These are phyloP conservation scores for Tulasnella sp. DNA, from an alignment of 768 basidiomycete genomes.

Conservation along the genomic window DNA sequence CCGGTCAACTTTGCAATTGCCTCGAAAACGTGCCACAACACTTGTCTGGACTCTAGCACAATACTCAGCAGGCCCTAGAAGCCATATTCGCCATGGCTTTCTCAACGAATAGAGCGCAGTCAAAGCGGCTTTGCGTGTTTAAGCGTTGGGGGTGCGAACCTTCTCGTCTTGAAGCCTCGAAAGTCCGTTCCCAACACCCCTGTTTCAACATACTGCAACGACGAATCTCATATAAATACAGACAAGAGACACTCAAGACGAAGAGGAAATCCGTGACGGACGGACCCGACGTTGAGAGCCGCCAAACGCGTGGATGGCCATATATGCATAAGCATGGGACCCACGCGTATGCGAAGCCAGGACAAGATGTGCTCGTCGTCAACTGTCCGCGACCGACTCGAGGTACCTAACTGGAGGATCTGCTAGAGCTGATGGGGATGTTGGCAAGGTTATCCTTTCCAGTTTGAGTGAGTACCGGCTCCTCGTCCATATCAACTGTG, in stretches of 20 bases:
- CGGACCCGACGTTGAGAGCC: not conserved
- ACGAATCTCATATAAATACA: not conserved
- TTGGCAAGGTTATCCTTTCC: not conserved
- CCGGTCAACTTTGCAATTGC: slow-evolving; percentile 7
- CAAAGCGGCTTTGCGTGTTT: not conserved
- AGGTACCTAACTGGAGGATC: not conserved
- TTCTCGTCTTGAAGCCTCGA: not conserved
- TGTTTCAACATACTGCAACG: not conserved
- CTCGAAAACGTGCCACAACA: not conserved
- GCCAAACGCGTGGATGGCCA: not conserved
- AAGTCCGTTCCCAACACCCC: not conserved
- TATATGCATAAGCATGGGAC: too few species aligned
- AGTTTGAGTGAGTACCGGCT: not conserved
- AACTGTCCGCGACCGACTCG: not conserved
- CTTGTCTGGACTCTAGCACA: slow-evolving; percentile 1
- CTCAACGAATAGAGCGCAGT: not conserved
- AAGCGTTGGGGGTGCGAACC: not conserved
- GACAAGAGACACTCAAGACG: not conserved
- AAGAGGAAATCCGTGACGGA: not conserved
- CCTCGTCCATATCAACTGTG: not conserved
- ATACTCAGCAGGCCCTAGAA: slow-evolving; percentile 4
- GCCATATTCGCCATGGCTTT: not conserved
- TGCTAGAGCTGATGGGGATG: not conserved
- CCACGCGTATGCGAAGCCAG: not conserved
- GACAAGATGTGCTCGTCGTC: not conserved